Evolutionary conservation across 2,329 filamentous ascomycete genomes (phyloP), one percentile per base, ranked within the genome.

Genomic region (Alternaria tenuissima): DNA sequence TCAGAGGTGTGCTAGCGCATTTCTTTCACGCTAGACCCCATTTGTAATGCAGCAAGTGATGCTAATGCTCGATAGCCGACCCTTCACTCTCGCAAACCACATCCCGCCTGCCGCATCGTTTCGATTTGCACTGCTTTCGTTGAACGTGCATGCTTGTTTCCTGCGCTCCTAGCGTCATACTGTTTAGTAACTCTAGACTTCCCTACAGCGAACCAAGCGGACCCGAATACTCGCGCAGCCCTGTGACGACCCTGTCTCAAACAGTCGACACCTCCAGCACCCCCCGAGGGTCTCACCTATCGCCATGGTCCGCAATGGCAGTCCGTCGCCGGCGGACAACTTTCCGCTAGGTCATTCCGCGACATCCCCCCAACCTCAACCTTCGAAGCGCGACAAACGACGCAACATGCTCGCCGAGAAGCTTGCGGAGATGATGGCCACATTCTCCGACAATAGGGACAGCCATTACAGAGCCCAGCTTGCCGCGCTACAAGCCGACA

Each of bases 311-410:
- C 76, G 77, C 54, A 76, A 76, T 61, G 72, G 73, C 47, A 80
- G 78, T 62, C 71, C 74, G 9, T 77, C 76, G 59, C 75, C 76
- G 47, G 70, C 69, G 59, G 77, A 77, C 57, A 71, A 71, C 47
- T 74, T 78, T 55, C 71, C 76, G 51, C 67, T 76, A 24, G 76
- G 76, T 49, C 76, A 77, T 41, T 74, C 72, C 48, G 75, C 77
- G 42, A 75, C 78, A 52, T 81, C 81, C 14, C 81, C 83, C 59
- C 82, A 81, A 59, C 79, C 79, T 34, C 81, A 81, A 58, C 82
- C 86, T 47, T 94, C 92, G 41, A 97, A 97, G 83, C 88, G 93
- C 78, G 94, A 98, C 81, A 95, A 96, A 79, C 89, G 94, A 76
- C 89, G 93, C 63, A 92, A 92, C 72, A 88, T 90, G 72, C 88